Evolutionary conservation across 2,329 filamentous ascomycete species (phyloP).

Genomic region (Ophiosphaerella korrae): DNA sequence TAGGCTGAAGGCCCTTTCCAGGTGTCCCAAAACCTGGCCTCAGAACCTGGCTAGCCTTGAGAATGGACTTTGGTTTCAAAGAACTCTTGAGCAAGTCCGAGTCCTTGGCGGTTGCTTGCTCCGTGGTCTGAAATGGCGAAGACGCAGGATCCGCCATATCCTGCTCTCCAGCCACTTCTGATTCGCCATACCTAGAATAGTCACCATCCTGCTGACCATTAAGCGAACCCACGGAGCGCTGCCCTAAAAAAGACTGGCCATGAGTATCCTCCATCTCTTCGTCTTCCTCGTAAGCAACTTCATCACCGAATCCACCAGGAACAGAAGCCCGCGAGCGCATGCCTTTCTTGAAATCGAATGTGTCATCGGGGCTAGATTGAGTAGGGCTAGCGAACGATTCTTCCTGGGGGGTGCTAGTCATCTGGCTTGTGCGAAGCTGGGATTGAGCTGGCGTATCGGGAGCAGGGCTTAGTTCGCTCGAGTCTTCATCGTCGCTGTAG

Average conservation of each 20-base stretch:
- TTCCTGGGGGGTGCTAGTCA: slow-evolving; percentile 42
- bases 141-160: slow-evolving; percentile 80
- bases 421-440: slow-evolving; percentile 37
- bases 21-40: slow-evolving; percentile 55
- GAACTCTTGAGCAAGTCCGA: slow-evolving; percentile 37
- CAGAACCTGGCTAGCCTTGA: slow-evolving; percentile 49
- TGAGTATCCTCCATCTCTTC: slow-evolving; percentile 58
- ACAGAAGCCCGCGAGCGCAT: slow-evolving; percentile 58
- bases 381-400: slow-evolving; percentile 47
- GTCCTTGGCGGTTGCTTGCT: slow-evolving; percentile 60
- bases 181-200: slow-evolving; percentile 66
- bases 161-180: slow-evolving; percentile 73
- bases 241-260: slow-evolving; percentile 85
- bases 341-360: slow-evolving; percentile 61
- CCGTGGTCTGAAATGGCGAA: slow-evolving; percentile 75
- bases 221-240: slow-evolving; percentile 83
- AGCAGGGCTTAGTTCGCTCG: slow-evolving; percentile 47
- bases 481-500: slow-evolving; percentile 64
- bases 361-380: slow-evolving; percentile 57
- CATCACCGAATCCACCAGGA: slow-evolving; percentile 80
- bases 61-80: slow-evolving; percentile 54
- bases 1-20: slow-evolving; percentile 55
- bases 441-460: slow-evolving; percentile 52
- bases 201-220: slow-evolving; percentile 66
- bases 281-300: slow-evolving; percentile 59